Base-by-base conservation (phyloP, 1,284 basidiomycete species). In the Vanrija sp. region DNA sequence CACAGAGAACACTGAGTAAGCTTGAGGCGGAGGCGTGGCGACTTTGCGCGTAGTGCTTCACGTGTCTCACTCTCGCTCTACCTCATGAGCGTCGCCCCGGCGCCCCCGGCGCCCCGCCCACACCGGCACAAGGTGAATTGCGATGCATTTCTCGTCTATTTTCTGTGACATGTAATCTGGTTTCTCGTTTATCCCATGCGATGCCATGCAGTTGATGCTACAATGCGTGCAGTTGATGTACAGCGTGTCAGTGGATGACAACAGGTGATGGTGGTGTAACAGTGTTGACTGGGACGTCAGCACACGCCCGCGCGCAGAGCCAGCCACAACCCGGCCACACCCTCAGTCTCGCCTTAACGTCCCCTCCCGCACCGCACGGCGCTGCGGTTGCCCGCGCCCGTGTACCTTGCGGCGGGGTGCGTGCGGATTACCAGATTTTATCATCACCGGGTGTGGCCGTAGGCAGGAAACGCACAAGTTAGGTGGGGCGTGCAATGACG, bases 381-480 rank as follows among this genome's bases (percentile, higher is more conserved):
- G 39, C 42, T 14, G 43, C 25, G 40, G 47, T 23, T 15, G 34
- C 34, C 34, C 34, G 34, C 34, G 34, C 34, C 34, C 9, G 45
- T 46, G 45, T 38, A 50, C 46, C 19, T 38, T 7, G 10, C 51
- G 54, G 58, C 49, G 52, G 67, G 62, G 67, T 64, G 62, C 48
- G 56, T 65, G 44, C 63, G 64, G 68, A 66, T 68, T 68, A 69
- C 68, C 66, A 69, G 63, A 64, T 38, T 54, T 54, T 49, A 57
- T 65, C 65, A 54, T 69, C 67, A 58, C 25, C 19, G 67, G 65
- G 67, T 45, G 49, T 42, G 43, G 5, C 19, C 26, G 34, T 6
- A 5, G 34, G 2, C 21, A 23, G 34, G 9, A 34, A 34, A 40
- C 34, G 34, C 34, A 34, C 34, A 34, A 34, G 34, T 34, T 34